These are phyloP conservation scores for Tricholoma sp. DNA, from an alignment of 768 basidiomycete genomes.

Conservation along the genomic window DNA sequence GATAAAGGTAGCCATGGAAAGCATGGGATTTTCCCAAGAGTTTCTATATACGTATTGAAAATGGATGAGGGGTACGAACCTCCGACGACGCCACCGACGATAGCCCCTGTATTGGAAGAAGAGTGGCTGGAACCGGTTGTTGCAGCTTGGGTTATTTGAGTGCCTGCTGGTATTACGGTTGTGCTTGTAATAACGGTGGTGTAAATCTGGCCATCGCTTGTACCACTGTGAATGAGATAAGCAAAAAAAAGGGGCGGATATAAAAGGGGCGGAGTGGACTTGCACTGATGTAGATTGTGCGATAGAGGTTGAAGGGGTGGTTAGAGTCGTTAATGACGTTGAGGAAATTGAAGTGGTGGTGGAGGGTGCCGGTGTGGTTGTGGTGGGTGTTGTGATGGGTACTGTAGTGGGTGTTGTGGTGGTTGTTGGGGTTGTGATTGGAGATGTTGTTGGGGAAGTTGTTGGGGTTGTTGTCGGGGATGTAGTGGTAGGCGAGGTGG, in stretches of 20 bases:
- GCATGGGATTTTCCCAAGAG: too few relatives aligned
- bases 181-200: slow-evolving; percentile 24
- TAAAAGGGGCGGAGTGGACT: neutral
- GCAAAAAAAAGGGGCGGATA: neutral
- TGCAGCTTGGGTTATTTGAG: slow-evolving; percentile 10
- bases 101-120: slow-evolving; percentile 31
- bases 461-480: neutral
- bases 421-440: neutral
- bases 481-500: neutral
- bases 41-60: too few relatives aligned
- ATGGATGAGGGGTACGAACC: slow-evolving; percentile 21
- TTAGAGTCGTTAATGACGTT: neutral
- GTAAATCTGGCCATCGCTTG: slow-evolving; percentile 23
- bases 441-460: neutral
- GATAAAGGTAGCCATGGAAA: neutral
- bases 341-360: neutral
- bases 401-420: neutral
- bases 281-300: neutral
- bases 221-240: neutral
- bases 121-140: neutral
- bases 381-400: neutral
- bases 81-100: slow-evolving; percentile 50
- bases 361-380: neutral
- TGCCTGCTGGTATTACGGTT: slow-evolving; percentile 21
- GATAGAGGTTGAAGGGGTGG: slow-evolving; percentile 3